These are phyloP conservation scores for Clitopilus passeckerianus DNA, from an alignment of 768 basidiomycete species.

Conservation along the genomic window DNA sequence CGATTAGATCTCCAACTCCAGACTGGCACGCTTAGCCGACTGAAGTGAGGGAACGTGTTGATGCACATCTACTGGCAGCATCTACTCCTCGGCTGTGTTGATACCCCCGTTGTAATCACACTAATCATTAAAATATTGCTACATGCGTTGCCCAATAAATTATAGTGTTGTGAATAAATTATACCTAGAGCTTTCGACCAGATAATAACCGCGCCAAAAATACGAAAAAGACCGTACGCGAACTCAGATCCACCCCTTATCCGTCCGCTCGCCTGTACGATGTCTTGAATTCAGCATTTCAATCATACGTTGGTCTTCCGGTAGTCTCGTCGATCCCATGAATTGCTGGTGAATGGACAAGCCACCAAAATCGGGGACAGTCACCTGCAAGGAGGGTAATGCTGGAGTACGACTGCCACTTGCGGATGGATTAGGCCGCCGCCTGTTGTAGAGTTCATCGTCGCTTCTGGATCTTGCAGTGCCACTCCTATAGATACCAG, in stretches of 20 bases:
- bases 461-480: conserved; percentile 36
- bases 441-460: conserved; percentile 18
- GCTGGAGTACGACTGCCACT: conserved; percentile 8
- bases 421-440: background rate
- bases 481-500: conserved; percentile 40
- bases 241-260: background rate
- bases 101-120: background rate
- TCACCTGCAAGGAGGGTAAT: conserved; percentile 7
- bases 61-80: background rate
- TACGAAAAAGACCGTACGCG: background rate
- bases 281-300: conserved; percentile 48
- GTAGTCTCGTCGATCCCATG: conserved; percentile 28
- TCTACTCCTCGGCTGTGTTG: background rate
- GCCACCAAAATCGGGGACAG: conserved; percentile 24
- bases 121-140: background rate
- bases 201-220: background rate
- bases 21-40: background rate
- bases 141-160: background rate
- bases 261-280: background rate
- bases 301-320: conserved; percentile 60
- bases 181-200: background rate
- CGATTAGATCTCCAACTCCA: background rate
- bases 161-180: background rate
- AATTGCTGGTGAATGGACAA: conserved; percentile 19
- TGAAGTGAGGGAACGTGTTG: background rate